Evolutionary conservation across 2,329 filamentous ascomycete species (phyloP), one percentile per base, ranked within the genome.

Genomic region (Neofusicoccum laricinum): DNA sequence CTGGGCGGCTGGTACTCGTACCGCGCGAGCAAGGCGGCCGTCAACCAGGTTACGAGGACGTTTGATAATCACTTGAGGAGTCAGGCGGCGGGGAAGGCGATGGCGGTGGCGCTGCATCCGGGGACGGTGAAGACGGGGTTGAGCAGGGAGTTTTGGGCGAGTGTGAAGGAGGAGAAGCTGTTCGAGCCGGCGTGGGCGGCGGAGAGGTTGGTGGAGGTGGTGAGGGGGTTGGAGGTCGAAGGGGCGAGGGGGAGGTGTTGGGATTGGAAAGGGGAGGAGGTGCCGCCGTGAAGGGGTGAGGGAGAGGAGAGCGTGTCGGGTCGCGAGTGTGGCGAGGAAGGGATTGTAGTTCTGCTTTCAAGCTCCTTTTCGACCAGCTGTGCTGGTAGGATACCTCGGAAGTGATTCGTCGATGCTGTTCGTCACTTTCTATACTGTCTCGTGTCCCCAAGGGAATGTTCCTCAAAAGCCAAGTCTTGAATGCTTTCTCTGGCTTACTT

Each of bases 1-100:
- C 80, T 88, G 0, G 92, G 91, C 2, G 92, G 92, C 0, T 95
- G 91, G 92, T 96, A 92, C 75, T 87, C 84, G 64, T 95, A 95
- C 75, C 87, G 92, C 14, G 86, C 89, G 7, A 89, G 86, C 61
- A 96, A 95, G 76, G 86, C 90, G 0, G 90, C 84, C 2, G 86
- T 94, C 3, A 92, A 88, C 68, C 88, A 88, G 71, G 65, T 92
- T 12, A 86, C 86, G 7, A 90, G 88, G 77, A 89, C 85, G 6
- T 87, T 92, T 66, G 91, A 95, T 73, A 82, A 90, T 32, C 85
- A 88, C 71, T 77, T 95, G 36, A 76, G 76, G 40, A 79, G 82
- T 3, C 81, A 82, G 46, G 83, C 84, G 65, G 86, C 83, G 0
- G 83, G 85, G 0, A 86, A 85, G 59, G 90, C 89, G 0, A 80